A percentile compares a stretch with the other conserved stretches of the same genome.
These are phyloP conservation scores for Wickerhamomyces rabaulensis DNA, from an alignment of 805 yeast species.

Conservation along the genomic window DNA sequence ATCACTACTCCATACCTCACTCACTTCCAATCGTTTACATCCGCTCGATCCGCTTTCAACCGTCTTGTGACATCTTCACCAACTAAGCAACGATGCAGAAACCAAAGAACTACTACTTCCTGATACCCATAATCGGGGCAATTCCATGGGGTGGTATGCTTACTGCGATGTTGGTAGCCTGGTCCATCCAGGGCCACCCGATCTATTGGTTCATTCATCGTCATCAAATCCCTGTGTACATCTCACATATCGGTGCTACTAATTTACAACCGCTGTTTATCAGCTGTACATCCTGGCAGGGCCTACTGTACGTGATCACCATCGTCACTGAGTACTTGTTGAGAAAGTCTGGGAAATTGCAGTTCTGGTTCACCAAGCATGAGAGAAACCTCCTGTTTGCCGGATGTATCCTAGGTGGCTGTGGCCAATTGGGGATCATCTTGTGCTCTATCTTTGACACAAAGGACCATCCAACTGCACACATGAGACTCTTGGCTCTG, in stretches of 20 bases:
- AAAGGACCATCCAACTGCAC: conserved; percentile 46
- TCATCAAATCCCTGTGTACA: conserved; percentile 53
- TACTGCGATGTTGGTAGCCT: conserved; percentile 66
- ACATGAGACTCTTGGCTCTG: conserved; percentile 62
- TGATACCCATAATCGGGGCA: conserved; percentile 62
- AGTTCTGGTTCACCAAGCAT: conserved; percentile 33
- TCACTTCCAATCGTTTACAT: too few species aligned
- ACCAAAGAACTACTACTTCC: conserved; percentile 36
- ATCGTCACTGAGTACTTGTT: conserved; percentile 57
- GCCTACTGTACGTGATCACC: conserved; percentile 62
- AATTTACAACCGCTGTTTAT: conserved; percentile 81
- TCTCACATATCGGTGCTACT: conserved; percentile 87
- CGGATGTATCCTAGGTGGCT: conserved; percentile 37
- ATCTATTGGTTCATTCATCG: conserved; percentile 49
- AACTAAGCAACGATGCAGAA: background rate
- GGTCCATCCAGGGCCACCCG: conserved; percentile 82
- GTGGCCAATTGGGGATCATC: conserved; percentile 70
- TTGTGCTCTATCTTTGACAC: conserved; percentile 74
- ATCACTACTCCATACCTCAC: too few species aligned
- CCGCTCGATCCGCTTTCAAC: too few species aligned
- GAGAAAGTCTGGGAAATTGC: conserved; percentile 48
- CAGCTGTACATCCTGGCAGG: conserved; percentile 71
- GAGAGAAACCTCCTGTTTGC: conserved; percentile 37
- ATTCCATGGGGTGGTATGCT: conserved; percentile 91
- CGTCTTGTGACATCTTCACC: background rate